Evolutionary conservation across 495 filamentous ascomycete species (phyloP), one percentile per base, ranked within the genome.

Genomic region (Staphylotrichum tortipilum): DNA sequence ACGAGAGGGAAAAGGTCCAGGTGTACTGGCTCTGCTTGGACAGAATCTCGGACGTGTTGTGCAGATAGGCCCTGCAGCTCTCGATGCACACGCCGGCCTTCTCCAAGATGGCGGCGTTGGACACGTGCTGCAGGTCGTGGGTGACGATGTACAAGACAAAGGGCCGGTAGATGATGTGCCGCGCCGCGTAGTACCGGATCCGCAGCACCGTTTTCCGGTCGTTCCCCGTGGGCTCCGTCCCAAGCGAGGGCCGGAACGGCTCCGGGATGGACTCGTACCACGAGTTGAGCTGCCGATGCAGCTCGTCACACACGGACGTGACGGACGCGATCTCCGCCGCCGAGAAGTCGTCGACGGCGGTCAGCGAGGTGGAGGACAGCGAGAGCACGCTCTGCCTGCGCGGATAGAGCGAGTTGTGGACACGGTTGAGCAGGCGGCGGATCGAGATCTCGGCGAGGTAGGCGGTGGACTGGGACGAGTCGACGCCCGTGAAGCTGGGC

Each of bases 201-300:
- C 42, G 42, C 28, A 44, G 11, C 3, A 44, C 29, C 17, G 42
- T 33, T 29, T 44, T 18, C n/a, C 42, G n/a, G 17, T 44, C 42
- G 28, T 44, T 31, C 1, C 42, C 26, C 4, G 29, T 44, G 9
- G 42, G 42, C 9, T 33, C 42, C 4, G 28, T 44, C 15, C 42
- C 42, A 6, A 44, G 42, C 4, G 42, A 3, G 2, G 42, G 42
- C 28, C 42, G 42, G 14, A 31, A 44, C 2, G 28, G 42, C 33
- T 44, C 42, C 28, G 42, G 42, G 9, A 44, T 44, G 18, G 42
- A 44, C 17, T 43, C 42, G 42, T 44, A 44, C 42, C 42, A 44
- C 17, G 29, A 44, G 17, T 44, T 44, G 28, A 44, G 42, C 18
- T 44, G 42, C 11, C 42, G 42, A 31, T 44, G 19, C 17, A 44